Evolutionary conservation across 257 asterid genomes (phyloP), one percentile per base, ranked within the genome.

Genomic region (Penstemon davidsonii): DNA sequence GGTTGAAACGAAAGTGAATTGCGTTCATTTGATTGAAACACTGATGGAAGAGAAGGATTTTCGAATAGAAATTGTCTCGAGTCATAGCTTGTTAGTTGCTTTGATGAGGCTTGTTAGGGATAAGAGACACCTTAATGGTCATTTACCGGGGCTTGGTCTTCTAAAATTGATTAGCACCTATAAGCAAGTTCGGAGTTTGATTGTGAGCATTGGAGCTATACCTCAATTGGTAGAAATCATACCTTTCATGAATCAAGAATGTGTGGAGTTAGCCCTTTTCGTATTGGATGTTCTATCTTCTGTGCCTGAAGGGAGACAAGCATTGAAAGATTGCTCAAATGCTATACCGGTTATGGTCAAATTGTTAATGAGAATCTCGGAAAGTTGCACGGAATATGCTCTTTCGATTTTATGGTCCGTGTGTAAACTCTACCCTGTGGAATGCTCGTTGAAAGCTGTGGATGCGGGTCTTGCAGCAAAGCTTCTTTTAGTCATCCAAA

Each of bases 401-500:
- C 81, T 88, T 8, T 86, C 89, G 1, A 78, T 86, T 65, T 72
- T 86, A 41, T 84, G 81, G 85, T 74, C 85, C 0, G 76, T 88
- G 1, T 88, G 94, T 74, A 85, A 71, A 49, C 79, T 86, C 8
- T 78, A 80, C 11, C 94, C 91, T 0, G 84, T 79, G 18, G 96
- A 88, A 72, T 88, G 94, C 79, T 80, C 96, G 5, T 73, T 66
- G 37, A 53, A 66, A 50, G 94, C 89, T 1, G 90, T 88, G 55
- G 96, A 86, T 44, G 86, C 94, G 0, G 94, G 94, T 41, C 81
- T 88, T 5, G 93, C 90, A 2, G 85, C 87, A 1, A 88, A 86
- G 76, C 88, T 88, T 18, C 86, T 88, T 15, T 89, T 88, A 6
- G 91, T 88, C 3, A 88, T 88, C 64, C 94, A 86, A 79, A 88